Base-by-base conservation (phyloP, 192 early-diverging fungal species). In the Entomortierella chlamydospora region DNA sequence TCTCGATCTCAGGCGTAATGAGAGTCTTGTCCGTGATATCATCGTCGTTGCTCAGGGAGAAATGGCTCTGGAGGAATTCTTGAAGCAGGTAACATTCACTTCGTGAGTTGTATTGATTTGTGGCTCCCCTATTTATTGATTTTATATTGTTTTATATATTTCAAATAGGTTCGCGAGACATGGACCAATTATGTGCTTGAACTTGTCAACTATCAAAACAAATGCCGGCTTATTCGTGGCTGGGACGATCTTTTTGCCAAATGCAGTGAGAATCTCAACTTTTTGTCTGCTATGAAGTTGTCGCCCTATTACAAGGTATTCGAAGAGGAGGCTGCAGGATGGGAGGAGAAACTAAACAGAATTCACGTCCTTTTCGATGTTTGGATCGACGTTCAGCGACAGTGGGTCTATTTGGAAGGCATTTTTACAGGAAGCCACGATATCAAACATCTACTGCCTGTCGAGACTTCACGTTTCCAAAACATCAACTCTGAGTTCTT, bases 311-410 rank as follows among this genome's bases (percentile, higher is more conserved):
- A 94, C 85, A 96, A 96, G 82, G 94, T 93, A 34, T 99, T 99
- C 83, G 96, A 99, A 81, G 97, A 99, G 68, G 97, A 99, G 55
- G 98, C 98, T 2, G 76, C 86, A 3, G 72, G 90, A 17, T 98
- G 97, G 96, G 98, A 99, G 80, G 97, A 99, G 68, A 96, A 96
- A 73, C 87, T 99, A 56, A 99, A 96, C 80, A 91, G 96, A 30
- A 89, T 99, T 41, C 96, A 98, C 72, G 86, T 95, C 37, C 89
- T 99, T 43, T 97, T 99, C 78, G 97, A 99, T 86, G 93, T 98
- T 7, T 99, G 98, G 98, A 97, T 99, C 52, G 97, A 99, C 82
- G 98, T 99, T 39, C 98, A 99, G 85, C 91, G 98, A 43, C 98
- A 99, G 79, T 99, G 97, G 97, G 98, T 99, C 23, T 99, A 99